These are phyloP conservation scores for Lindgomyces ingoldianus DNA, from an alignment of 495 filamentous ascomycete genomes.

Conservation along the genomic window DNA sequence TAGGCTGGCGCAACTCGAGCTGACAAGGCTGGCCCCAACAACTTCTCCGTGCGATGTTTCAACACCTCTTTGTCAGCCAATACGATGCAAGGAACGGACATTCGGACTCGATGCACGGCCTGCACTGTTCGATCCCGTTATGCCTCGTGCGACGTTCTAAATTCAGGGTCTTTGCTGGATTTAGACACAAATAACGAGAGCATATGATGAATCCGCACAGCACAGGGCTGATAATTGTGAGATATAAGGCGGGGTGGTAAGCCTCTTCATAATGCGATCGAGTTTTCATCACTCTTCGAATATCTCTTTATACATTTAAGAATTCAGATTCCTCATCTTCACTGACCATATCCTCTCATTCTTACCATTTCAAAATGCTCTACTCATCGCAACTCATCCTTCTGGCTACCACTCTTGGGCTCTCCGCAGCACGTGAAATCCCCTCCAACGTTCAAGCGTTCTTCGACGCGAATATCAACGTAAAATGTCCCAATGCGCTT, in stretches of 20 bases:
- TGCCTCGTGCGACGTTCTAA: background rate
- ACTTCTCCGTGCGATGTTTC: background rate
- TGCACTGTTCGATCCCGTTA: background rate
- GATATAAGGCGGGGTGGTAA: background rate
- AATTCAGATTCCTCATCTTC: background rate
- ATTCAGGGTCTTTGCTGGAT: background rate
- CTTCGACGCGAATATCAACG: background rate
- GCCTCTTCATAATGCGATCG: too few species aligned
- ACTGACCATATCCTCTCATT: background rate
- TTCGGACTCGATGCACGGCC: background rate
- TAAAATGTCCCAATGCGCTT: constrained; percentile 20
- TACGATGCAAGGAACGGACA: background rate
- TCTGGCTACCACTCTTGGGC: background rate
- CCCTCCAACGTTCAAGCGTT: background rate
- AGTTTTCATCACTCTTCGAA: too few species aligned
- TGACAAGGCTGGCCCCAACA: background rate
- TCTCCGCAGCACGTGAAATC: background rate
- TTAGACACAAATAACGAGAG: background rate
- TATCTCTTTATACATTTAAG: background rate
- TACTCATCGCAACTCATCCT: background rate
- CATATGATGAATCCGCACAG: background rate
- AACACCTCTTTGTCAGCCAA: background rate
- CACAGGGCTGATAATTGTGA: background rate
- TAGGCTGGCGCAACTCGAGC: background rate
- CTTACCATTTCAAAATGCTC: background rate